Evolutionary conservation across 1,284 basidiomycete genomes (phyloP), one percentile per base, ranked within the genome.

Genomic region (Leccinum glutinopallens): DNA sequence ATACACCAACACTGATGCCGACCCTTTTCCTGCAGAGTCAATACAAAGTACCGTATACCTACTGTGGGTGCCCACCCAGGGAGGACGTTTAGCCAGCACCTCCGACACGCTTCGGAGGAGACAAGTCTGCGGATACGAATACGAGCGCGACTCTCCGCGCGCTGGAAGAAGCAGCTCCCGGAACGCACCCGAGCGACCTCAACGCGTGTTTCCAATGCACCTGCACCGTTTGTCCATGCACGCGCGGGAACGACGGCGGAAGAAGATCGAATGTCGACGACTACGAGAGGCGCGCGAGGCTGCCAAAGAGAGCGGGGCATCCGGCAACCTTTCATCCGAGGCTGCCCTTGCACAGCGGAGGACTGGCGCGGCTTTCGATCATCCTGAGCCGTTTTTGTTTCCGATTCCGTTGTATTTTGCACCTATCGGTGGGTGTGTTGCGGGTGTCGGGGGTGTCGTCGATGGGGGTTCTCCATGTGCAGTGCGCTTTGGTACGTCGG

Each of bases 31-130:
- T 35, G 19, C 32, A 81, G 77, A 69, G 76, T 43, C 78, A 79
- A 4, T 84, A 80, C 67, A 67, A 71, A 2, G 71, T 83, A 4
- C 75, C 78, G 5, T 85, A 84, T 69, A 80, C 76, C 1, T 77
- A 83, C 65, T 84, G 83, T 56, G 82, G 82, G 0, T 84, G 83
- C 63, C 80, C 71, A 79, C 2, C 80, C 81, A 0, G 81, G 79
- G 2, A 72, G 78, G 25, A 81, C 75, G 2, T 73, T 82, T 25
- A 79, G 78, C 4, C 75, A 80, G 63, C 73, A 77, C 25, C 19
- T 76, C 3, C 69, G 69, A 6, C 56, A 60, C 1, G 41, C 62
- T 46, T 74, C 22, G 22, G 53, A 32, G 29, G 53, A 32, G 25
- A 32, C 12, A 53, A 15, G 10, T 19, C 43, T 19, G n/a, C 43